These are phyloP conservation scores for Nakazawaea populi DNA, from an alignment of 805 yeast species.

Conservation along the genomic window DNA sequence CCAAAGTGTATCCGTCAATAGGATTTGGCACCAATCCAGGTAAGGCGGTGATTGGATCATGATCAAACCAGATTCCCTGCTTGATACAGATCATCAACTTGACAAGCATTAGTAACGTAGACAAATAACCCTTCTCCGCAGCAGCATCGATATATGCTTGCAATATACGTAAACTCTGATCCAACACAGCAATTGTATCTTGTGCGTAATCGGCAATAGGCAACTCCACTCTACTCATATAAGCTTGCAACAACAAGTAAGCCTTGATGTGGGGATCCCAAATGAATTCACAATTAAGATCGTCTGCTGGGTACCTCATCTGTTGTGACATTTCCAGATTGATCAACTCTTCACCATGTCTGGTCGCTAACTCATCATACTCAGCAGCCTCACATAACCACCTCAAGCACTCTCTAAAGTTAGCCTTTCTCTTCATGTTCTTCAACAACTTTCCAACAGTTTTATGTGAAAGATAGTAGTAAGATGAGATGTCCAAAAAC, in stretches of 20 bases:
- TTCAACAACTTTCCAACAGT: slow-evolving; percentile 69
- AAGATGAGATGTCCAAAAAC: slow-evolving; percentile 78
- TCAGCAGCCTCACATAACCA: slow-evolving; percentile 61
- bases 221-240: slow-evolving; percentile 62
- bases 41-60: slow-evolving; percentile 53
- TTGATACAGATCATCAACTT: slow-evolving; percentile 79
- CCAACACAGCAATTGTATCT: slow-evolving; percentile 88
- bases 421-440: slow-evolving; percentile 36
- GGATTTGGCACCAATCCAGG: slow-evolving; percentile 36
- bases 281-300: slow-evolving; percentile 52
- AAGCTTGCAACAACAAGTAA: slow-evolving; percentile 66
- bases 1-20: slow-evolving; percentile 16
- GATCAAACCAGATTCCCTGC: slow-evolving; percentile 84
- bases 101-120: slow-evolving; percentile 57
- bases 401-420: slow-evolving; percentile 59
- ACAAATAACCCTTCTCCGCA: slow-evolving; percentile 71
- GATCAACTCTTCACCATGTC: slow-evolving; percentile 88
- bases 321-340: slow-evolving; percentile 78
- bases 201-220: slow-evolving; percentile 95
- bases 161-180: slow-evolving; percentile 87
- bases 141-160: slow-evolving; percentile 92
- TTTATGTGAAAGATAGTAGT: slow-evolving; percentile 87
- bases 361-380: slow-evolving; percentile 81
- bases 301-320: slow-evolving; percentile 58
- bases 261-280: slow-evolving; percentile 89